A percentile compares a stretch with the other conserved stretches of the same genome.
These are phyloP conservation scores for Aureobasidium sp. DNA, from an alignment of 2,329 filamentous ascomycete genomes.

Conservation along the genomic window DNA sequence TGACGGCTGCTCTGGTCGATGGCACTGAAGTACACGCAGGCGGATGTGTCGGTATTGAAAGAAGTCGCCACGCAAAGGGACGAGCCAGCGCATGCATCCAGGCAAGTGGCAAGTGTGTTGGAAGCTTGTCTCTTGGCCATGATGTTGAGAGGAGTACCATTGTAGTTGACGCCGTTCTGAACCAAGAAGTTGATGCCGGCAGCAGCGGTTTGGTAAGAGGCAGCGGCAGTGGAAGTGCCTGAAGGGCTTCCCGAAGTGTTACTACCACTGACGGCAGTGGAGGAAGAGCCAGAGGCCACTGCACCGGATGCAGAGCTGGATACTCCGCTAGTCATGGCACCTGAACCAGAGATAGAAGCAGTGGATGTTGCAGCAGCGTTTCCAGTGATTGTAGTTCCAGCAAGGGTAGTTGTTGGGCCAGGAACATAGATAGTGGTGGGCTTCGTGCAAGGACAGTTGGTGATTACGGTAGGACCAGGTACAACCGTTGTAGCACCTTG, in stretches of 20 bases:
- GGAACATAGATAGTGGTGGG: neutral
- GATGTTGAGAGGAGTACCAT: neutral
- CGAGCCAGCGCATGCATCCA: neutral
- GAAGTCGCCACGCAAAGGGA: neutral
- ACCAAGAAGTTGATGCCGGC: neutral
- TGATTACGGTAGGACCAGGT: slow-evolving; percentile 1
- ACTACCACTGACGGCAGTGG: neutral
- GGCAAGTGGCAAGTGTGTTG: neutral
- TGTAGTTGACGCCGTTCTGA: neutral
- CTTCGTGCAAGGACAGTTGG: neutral
- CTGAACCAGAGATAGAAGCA: neutral
- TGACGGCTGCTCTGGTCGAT: neutral
- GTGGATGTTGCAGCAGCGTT: neutral
- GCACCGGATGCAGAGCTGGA: neutral
- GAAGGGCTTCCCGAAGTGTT: neutral
- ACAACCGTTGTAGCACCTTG: neutral
- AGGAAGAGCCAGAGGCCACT: neutral
- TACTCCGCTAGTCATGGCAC: no score
- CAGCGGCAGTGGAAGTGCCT: neutral
- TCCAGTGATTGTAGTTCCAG: neutral
- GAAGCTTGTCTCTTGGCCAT: neutral
- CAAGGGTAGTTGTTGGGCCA: neutral
- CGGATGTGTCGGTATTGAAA: neutral
- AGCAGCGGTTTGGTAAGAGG: neutral
- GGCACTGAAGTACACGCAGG: neutral